Evolutionary conservation across 371 early-diverging fungal species (phyloP).

Genomic region (Thermomucor indicae-seudaticae): DNA sequence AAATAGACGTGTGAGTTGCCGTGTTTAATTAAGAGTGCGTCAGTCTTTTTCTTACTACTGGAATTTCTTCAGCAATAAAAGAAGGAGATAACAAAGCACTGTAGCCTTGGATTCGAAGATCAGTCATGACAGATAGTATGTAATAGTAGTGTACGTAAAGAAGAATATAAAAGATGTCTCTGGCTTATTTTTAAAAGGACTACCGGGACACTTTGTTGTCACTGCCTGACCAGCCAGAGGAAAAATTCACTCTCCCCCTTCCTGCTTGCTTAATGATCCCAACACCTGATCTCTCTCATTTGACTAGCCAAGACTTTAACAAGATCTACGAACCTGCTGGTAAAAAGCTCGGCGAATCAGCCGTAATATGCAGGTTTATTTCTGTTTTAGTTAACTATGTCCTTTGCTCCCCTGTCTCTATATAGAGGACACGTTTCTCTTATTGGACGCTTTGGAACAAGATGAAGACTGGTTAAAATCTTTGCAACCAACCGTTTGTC

Average conservation of each 20-base stretch:
- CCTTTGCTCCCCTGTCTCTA: background rate
- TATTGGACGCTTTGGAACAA: slow-evolving; percentile 88
- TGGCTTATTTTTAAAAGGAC: too few species aligned
- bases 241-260: slow-evolving; percentile 9
- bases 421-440: slow-evolving; percentile 87
- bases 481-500: slow-evolving; percentile 60
- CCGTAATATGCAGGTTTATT: background rate
- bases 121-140: slow-evolving; percentile 13
- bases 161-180: too few species aligned
- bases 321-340: slow-evolving; percentile 89
- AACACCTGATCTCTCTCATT: slow-evolving; percentile 74
- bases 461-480: slow-evolving; percentile 55
- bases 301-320: slow-evolving; percentile 60
- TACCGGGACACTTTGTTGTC: too few species aligned
- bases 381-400: background rate
- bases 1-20: background rate
- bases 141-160: slow-evolving; percentile 1
- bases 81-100: slow-evolving; percentile 35
- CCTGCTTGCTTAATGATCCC: slow-evolving; percentile 51
- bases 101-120: slow-evolving; percentile 35
- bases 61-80: slow-evolving; percentile 49
- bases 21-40: background rate
- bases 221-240: too few species aligned
- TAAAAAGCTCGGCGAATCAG: slow-evolving; percentile 11
- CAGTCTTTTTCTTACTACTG: slow-evolving; percentile 32